Percentiles rank a stretch among this genome's conserved stretches.
phyloP scores from a whole-genome alignment of 2,329 filamentous ascomycete genomes.

The Aspergillus sp. region DNA sequence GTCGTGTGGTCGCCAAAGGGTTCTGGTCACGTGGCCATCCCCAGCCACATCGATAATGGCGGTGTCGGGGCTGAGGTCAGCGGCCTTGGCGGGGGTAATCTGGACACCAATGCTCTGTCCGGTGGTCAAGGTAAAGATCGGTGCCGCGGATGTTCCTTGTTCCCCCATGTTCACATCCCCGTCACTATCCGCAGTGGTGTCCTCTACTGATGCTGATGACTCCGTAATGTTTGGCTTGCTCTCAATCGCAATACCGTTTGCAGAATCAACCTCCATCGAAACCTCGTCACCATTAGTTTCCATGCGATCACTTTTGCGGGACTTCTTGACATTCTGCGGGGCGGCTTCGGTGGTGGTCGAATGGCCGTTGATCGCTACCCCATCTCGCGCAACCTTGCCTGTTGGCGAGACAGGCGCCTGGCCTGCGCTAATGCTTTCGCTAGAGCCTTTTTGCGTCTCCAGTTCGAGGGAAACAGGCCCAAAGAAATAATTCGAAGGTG shows the following conservation, averaged over 20 bases:
- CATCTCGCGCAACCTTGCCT: constrained; percentile 41
- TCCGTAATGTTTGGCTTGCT: constrained; percentile 28
- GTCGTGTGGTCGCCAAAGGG: constrained; percentile 52
- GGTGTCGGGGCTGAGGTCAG: constrained; percentile 51
- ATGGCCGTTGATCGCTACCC: constrained; percentile 43
- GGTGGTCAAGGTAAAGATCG: constrained; percentile 46
- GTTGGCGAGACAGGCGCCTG: constrained; percentile 35
- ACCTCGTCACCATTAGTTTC: constrained; percentile 40
- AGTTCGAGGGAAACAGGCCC: constrained; percentile 47
- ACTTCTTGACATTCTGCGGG: constrained; percentile 38
- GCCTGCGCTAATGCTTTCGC: constrained; percentile 36
- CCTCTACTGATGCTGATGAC: constrained; percentile 30
- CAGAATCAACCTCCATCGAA: constrained; percentile 48
- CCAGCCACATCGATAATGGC: constrained; percentile 44
- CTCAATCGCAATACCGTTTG: constrained; percentile 36
- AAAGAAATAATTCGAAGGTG: constrained; percentile 52
- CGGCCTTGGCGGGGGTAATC: constrained; percentile 53
- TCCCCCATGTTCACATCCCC: constrained; percentile 49
- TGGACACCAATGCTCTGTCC: constrained; percentile 54
- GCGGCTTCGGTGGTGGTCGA: constrained; percentile 32
- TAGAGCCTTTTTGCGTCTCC: constrained; percentile 33
- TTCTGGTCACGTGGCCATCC: constrained; percentile 45
- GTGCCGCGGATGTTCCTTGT: constrained; percentile 36
- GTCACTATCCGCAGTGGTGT: constrained; percentile 45
- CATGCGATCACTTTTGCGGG: constrained; percentile 37